These are phyloP conservation scores for Thalassiosira hispida DNA, from an alignment of 352 stramenopile species.

Conservation along the genomic window DNA sequence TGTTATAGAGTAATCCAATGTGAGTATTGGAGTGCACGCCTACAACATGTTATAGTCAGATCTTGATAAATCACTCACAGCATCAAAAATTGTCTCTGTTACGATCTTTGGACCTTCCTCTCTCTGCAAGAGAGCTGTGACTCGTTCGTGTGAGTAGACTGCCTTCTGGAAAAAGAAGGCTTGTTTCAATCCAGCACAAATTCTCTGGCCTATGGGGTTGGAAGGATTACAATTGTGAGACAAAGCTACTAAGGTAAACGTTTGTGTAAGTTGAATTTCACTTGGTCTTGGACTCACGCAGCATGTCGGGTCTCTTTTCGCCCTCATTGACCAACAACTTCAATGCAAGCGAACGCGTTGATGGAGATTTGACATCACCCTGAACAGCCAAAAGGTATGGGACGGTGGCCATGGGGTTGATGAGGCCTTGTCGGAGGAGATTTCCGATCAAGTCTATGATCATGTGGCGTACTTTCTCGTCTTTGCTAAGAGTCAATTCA, in stretches of 20 bases:
- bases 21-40: no score
- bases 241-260: no score
- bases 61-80: constrained; percentile 28
- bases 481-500: constrained; percentile 71
- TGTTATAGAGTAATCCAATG: constrained; percentile 33
- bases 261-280: no score
- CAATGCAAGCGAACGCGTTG: constrained; percentile 71
- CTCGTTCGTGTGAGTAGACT: constrained; percentile 63
- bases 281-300: constrained; percentile 33
- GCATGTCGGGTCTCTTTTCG: constrained; percentile 83
- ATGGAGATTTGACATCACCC: constrained; percentile 77
- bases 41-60: no score
- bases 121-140: constrained; percentile 47
- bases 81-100: constrained; percentile 59
- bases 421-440: constrained; percentile 85
- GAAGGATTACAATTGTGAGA: neutral
- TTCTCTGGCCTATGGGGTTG: constrained; percentile 34
- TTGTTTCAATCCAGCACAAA: constrained; percentile 78
- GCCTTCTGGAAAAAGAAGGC: constrained; percentile 77
- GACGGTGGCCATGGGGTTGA: constrained; percentile 86
- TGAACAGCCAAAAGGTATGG: constrained; percentile 82
- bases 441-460: constrained; percentile 82
- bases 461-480: constrained; percentile 73
- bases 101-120: constrained; percentile 28
- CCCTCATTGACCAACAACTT: constrained; percentile 80